These are phyloP conservation scores for Flaveria bidentis DNA, from an alignment of 129 eudicot species.

Conservation along the genomic window DNA sequence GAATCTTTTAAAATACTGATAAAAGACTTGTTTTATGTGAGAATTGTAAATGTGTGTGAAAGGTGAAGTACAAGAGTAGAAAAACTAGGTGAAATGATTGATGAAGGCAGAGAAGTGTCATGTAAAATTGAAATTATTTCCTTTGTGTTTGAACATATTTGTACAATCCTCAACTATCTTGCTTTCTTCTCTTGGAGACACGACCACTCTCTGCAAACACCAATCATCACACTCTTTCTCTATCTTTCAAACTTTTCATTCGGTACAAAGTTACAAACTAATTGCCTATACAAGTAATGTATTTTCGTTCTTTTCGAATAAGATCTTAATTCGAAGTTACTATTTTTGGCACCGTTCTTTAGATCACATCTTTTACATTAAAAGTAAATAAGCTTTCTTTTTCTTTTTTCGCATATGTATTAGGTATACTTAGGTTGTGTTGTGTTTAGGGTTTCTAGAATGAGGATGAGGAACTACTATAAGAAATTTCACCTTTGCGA, in stretches of 20 bases:
- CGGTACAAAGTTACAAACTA: neutral
- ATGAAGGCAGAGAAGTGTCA: slow-evolving; percentile 34
- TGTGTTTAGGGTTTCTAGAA: no score
- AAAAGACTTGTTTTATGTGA: slow-evolving; percentile 7
- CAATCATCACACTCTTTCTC: slow-evolving; percentile 17
- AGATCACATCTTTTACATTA: neutral
- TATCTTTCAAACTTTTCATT: neutral
- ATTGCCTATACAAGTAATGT: neutral
- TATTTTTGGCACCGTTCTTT: neutral
- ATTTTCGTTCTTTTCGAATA: neutral
- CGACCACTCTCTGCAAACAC: slow-evolving; percentile 29
- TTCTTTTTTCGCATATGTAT: neutral
- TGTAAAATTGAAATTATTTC: slow-evolving; percentile 30
- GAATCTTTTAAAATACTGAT: no score
- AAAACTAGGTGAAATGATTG: slow-evolving; percentile 29
- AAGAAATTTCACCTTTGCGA: no score
- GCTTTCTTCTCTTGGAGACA: slow-evolving; percentile 39
- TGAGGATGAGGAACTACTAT: no score
- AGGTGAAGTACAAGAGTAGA: slow-evolving; percentile 24
- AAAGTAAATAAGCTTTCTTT: neutral
- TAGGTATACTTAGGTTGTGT: neutral
- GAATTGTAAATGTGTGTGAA: neutral
- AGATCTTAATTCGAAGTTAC: neutral
- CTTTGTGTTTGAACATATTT: slow-evolving; percentile 32
- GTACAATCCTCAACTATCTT: slow-evolving; percentile 10